A percentile compares a stretch with the other conserved stretches of the same genome.
These are phyloP conservation scores for Xerocomus potaroensis DNA, from an alignment of 768 basidiomycete species.

Conservation along the genomic window DNA sequence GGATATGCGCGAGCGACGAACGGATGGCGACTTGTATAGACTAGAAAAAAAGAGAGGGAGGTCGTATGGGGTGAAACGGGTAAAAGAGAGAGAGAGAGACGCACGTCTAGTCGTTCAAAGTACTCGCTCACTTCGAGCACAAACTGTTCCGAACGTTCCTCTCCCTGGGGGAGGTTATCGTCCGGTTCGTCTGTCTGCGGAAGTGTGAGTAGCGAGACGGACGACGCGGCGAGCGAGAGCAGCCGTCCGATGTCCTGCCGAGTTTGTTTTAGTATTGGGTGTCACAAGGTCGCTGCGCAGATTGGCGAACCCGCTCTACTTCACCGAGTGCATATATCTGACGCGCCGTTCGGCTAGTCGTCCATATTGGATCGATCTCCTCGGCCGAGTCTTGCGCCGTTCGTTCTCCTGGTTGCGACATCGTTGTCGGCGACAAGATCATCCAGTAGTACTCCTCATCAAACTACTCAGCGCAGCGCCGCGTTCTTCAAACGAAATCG, in stretches of 20 bases:
- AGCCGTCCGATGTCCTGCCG: slow-evolving; percentile 72
- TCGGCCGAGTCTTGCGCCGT: slow-evolving; percentile 11
- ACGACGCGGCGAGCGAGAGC: slow-evolving; percentile 70
- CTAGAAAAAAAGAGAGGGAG: slow-evolving; percentile 21
- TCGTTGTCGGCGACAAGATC: neutral
- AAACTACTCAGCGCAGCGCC: too few relatives aligned
- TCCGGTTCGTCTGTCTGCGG: slow-evolving; percentile 74
- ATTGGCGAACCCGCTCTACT: slow-evolving; percentile 63
- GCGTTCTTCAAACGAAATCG: too few relatives aligned
- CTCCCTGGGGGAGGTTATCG: slow-evolving; percentile 70
- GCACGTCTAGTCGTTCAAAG: slow-evolving; percentile 76
- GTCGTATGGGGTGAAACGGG: neutral
- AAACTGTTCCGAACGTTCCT: slow-evolving; percentile 81
- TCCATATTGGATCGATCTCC: slow-evolving; percentile 76
- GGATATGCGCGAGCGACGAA: slow-evolving; percentile 75
- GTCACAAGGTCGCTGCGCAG: neutral
- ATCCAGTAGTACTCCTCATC: too few relatives aligned
- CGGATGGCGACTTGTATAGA: slow-evolving; percentile 73
- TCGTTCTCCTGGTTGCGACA: slow-evolving; percentile 22
- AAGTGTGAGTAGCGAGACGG: slow-evolving; percentile 73
- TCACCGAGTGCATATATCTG: slow-evolving; percentile 78
- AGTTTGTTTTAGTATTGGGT: neutral
- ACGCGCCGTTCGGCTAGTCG: slow-evolving; percentile 72
- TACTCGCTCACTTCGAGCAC: slow-evolving; percentile 83
- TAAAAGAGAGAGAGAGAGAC: slow-evolving; percentile 22